Conservation (phyloP, 805 yeast species). For the Starmerella davenportii region DNA sequence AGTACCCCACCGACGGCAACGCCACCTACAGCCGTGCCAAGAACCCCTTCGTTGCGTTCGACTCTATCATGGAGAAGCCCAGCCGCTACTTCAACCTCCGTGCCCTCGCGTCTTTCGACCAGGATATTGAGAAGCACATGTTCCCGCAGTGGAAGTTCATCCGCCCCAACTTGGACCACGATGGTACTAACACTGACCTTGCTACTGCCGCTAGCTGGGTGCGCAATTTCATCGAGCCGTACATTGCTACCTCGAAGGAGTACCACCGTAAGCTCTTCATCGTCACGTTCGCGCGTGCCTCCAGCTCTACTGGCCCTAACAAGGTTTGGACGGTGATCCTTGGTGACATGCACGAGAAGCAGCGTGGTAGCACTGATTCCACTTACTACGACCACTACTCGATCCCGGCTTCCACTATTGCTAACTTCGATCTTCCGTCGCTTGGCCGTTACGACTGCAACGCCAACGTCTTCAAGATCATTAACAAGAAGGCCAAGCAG, state of each 20-base stretch:
- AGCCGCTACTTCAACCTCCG: conserved; percentile 30
- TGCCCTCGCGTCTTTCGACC: conserved; percentile 30
- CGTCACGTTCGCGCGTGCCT: conserved; percentile 35
- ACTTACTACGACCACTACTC: conserved; percentile 39
- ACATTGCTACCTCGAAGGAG: conserved; percentile 22
- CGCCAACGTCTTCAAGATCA: conserved; percentile 31
- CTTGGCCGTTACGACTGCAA: conserved; percentile 35
- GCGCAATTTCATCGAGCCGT: conserved; percentile 29
- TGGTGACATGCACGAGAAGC: conserved; percentile 30
- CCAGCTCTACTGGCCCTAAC: conserved; percentile 29
- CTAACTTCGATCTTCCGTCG: conserved; percentile 33
- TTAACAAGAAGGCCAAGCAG: conserved; percentile 24
- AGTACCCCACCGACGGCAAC: conserved; percentile 25
- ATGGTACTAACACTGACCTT: conserved; percentile 34
- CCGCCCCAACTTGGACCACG: conserved; percentile 38
- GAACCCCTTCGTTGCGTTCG: conserved; percentile 31
- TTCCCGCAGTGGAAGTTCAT: conserved; percentile 37
- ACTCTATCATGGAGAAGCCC: conserved; percentile 24
- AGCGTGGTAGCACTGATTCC: conserved; percentile 29
- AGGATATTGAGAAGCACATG: conserved; percentile 26
- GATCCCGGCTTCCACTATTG: conserved; percentile 31
- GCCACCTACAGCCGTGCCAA: conserved; percentile 35
- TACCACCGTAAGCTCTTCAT: conserved; percentile 34
- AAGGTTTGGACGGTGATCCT: conserved; percentile 30
- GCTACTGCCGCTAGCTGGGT: conserved; percentile 32